A percentile compares a stretch with the other conserved stretches of the same genome.
Evolutionary conservation across 441 rosid genomes (phyloP).

Genomic region (Aquilaria agallochum): DNA sequence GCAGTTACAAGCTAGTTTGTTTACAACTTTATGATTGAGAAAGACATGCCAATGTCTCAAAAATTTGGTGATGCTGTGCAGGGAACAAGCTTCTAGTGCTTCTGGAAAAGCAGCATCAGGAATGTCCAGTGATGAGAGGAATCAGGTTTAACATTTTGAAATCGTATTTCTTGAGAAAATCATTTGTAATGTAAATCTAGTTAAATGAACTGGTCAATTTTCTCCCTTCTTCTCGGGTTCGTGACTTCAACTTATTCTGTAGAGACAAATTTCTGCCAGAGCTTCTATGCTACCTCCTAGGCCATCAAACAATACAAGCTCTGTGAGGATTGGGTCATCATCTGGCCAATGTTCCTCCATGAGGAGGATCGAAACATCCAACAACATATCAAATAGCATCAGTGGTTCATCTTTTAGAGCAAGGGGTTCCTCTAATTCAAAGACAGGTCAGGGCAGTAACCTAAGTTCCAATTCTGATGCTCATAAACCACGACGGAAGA

Average conservation of each 20-base stretch:
- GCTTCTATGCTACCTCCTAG: slow-evolving; percentile 97
- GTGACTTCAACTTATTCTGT: slow-evolving; percentile 14
- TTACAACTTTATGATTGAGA: not conserved
- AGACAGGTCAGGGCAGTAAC: slow-evolving; percentile 82
- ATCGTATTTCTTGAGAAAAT: not conserved
- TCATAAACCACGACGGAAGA: slow-evolving; percentile 86
- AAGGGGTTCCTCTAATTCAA: slow-evolving; percentile 48
- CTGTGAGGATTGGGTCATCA: slow-evolving; percentile 62
- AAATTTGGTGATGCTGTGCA: slow-evolving; percentile 21
- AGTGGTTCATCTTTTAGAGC: slow-evolving; percentile 46
- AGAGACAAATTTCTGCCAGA: slow-evolving; percentile 75
- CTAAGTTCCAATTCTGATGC: slow-evolving; percentile 97
- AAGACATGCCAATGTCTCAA: not conserved
- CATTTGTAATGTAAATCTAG: not conserved
- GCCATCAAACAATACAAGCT: slow-evolving; percentile 46
- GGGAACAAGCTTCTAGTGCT: slow-evolving; percentile 93
- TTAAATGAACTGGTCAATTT: slow-evolving; percentile 1
- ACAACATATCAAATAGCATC: slow-evolving; percentile 65
- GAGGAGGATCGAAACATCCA: slow-evolving; percentile 52
- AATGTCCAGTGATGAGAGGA: slow-evolving; percentile 89
- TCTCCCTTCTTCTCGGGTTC: not conserved
- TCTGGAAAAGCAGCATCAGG: slow-evolving; percentile 90
- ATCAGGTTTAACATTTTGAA: slow-evolving; percentile 53
- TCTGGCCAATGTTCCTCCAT: slow-evolving; percentile 46
- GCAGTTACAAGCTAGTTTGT: too few relatives aligned